Conservation (phyloP, 2,329 filamentous ascomycete species). For the Diaporthe citriasiana region DNA sequence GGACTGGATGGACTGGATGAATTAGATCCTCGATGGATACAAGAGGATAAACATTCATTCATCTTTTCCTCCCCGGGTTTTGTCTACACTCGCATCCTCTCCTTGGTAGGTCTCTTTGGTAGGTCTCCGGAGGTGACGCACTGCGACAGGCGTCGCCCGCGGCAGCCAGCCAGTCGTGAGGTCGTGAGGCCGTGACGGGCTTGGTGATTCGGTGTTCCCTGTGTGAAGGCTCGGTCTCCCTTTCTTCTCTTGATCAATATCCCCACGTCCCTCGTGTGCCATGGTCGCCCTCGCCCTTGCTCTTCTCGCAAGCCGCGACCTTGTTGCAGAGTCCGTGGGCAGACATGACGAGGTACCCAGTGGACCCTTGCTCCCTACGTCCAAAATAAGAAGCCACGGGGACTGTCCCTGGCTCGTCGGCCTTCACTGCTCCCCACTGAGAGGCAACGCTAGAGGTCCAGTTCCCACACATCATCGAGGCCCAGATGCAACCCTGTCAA, state of each 20-base stretch:
- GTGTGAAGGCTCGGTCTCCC: constrained; percentile 29
- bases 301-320: constrained; percentile 39
- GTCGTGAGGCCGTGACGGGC: background rate
- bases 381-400: constrained; percentile 50
- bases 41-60: constrained; percentile 25
- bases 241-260: constrained; percentile 39
- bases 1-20: constrained; percentile 38
- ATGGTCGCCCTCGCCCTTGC: constrained; percentile 34
- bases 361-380: constrained; percentile 50
- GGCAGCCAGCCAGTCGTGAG: background rate
- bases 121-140: background rate
- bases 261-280: constrained; percentile 35
- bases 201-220: background rate
- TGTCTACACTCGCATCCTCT: background rate
- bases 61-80: background rate
- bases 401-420: constrained; percentile 50
- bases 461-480: constrained; percentile 57
- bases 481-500: constrained; percentile 58
- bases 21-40: constrained; percentile 27
- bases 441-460: constrained; percentile 43
- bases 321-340: constrained; percentile 44
- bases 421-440: constrained; percentile 50
- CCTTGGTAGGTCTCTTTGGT: background rate
- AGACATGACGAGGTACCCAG: constrained; percentile 44
- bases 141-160: background rate